Conservation (phyloP, 2,329 filamentous ascomycete genomes). For the Nigrospora oryzae region DNA sequence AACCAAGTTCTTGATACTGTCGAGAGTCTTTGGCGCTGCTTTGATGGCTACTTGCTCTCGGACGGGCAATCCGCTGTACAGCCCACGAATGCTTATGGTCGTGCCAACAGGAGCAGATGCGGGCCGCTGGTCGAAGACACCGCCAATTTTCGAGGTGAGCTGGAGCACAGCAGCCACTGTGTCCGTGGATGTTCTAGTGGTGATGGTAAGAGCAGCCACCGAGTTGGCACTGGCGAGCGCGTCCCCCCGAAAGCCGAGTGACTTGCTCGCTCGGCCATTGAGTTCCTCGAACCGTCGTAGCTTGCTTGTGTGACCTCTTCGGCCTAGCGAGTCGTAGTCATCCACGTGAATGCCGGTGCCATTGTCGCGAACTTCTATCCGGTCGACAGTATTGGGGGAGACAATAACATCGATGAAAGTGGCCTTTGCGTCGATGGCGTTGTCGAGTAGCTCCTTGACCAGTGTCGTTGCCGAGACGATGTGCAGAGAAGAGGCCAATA, state of each 20-base stretch:
- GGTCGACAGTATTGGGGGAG: slow-evolving; percentile 57
- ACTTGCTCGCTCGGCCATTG: slow-evolving; percentile 41
- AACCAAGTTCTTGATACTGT: slow-evolving; percentile 51
- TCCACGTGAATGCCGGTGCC: slow-evolving; percentile 59
- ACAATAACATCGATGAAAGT: slow-evolving; percentile 57
- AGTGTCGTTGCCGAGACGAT: slow-evolving; percentile 52
- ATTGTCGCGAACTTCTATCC: slow-evolving; percentile 64
- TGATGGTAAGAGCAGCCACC: slow-evolving; percentile 51
- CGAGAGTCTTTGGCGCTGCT: slow-evolving; percentile 45
- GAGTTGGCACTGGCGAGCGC: slow-evolving; percentile 59
- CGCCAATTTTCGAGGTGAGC: slow-evolving; percentile 31
- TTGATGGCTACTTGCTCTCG: slow-evolving; percentile 51
- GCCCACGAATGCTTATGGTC: slow-evolving; percentile 49
- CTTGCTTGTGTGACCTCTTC: slow-evolving; percentile 67
- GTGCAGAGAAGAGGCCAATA: slow-evolving; percentile 52
- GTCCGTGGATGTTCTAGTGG: slow-evolving; percentile 55
- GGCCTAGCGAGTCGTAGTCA: slow-evolving; percentile 56
- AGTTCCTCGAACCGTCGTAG: slow-evolving; percentile 57
- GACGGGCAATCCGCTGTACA: slow-evolving; percentile 56
- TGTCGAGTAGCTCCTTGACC: slow-evolving; percentile 72
- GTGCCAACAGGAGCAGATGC: slow-evolving; percentile 57
- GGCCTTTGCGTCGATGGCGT: slow-evolving; percentile 64
- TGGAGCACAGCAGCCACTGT: slow-evolving; percentile 43
- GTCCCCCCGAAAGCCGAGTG: slow-evolving; percentile 70
- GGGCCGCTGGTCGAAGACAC: slow-evolving; percentile 25